These are phyloP conservation scores for Mycogone perniciosa DNA, from an alignment of 2,329 filamentous ascomycete genomes.

Conservation along the genomic window DNA sequence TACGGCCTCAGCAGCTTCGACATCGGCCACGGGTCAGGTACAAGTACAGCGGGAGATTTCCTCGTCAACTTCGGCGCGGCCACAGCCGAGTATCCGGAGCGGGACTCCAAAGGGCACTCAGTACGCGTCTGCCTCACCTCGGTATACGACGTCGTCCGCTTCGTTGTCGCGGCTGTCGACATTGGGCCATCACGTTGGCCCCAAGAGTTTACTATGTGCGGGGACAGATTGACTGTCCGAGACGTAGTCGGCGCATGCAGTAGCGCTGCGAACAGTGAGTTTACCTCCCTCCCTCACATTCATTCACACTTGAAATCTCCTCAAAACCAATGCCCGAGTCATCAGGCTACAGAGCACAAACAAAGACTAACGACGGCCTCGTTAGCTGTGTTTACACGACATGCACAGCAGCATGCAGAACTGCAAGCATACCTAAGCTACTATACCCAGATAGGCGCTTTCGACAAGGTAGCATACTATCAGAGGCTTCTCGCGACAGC, in stretches of 20 bases:
- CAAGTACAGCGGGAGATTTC: conserved; percentile 55
- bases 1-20: conserved; percentile 55
- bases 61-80: conserved; percentile 55
- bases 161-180: conserved; percentile 63
- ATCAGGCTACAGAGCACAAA: conserved; percentile 1
- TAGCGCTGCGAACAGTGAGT: conserved; percentile 43
- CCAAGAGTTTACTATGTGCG: conserved; percentile 59
- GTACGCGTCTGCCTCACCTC: conserved; percentile 62
- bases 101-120: conserved; percentile 41
- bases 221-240: conserved; percentile 56
- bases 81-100: conserved; percentile 54
- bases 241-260: conserved; percentile 49
- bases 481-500: conserved; percentile 61
- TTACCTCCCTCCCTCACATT: conserved; percentile 13
- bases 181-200: conserved; percentile 58
- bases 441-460: conserved; percentile 42
- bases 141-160: conserved; percentile 62
- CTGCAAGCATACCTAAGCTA: conserved; percentile 35
- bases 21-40: conserved; percentile 51
- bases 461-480: conserved; percentile 45
- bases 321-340: neutral
- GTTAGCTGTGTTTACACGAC: conserved; percentile 35
- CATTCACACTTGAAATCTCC: conserved; percentile 2
- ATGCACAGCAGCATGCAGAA: conserved; percentile 33
- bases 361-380: conserved; percentile 5